Conservation (phyloP, 2,329 filamentous ascomycete genomes). For the Chalara sp. region DNA sequence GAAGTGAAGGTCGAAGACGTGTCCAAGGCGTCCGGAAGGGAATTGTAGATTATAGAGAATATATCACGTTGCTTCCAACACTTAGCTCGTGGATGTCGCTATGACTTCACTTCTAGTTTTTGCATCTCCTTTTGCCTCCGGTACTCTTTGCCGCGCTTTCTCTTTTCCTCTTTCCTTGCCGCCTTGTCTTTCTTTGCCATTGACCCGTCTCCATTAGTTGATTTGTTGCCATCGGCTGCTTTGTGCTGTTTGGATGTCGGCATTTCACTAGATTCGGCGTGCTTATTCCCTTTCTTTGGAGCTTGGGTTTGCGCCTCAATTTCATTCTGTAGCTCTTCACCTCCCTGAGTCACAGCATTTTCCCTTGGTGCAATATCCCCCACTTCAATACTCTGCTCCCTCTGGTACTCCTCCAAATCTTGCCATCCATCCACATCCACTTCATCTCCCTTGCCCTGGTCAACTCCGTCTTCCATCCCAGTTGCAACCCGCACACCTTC, state of each 20-base stretch:
- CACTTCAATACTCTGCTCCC: conserved; percentile 25
- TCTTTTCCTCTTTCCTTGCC: conserved; percentile 31
- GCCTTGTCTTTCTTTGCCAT: conserved; percentile 22
- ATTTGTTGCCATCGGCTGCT: no score
- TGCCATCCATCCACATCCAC: conserved; percentile 26
- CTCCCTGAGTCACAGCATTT: conserved; percentile 14
- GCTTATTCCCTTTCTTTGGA: conserved; percentile 26
- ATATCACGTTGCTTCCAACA: conserved; percentile 8
- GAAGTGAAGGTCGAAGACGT: conserved; percentile 49
- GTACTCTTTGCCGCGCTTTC: conserved; percentile 42
- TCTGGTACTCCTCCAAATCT: conserved; percentile 29
- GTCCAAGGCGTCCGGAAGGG: conserved; percentile 67
- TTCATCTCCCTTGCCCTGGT: conserved; percentile 19
- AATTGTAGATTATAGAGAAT: conserved; percentile 48
- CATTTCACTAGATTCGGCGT: conserved; percentile 17
- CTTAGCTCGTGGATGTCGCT: neutral
- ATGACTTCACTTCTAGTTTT: conserved; percentile 32
- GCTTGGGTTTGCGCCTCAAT: conserved; percentile 14
- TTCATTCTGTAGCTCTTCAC: conserved; percentile 38
- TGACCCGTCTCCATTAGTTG: no score
- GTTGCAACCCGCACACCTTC: conserved; percentile 16
- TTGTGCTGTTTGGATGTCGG: neutral
- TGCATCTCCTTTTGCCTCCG: conserved; percentile 56
- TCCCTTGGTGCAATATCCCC: conserved; percentile 15
- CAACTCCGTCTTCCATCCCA: conserved; percentile 18